phyloP scores from a whole-genome alignment of 768 basidiomycete species.

The Trametes meyenii region DNA sequence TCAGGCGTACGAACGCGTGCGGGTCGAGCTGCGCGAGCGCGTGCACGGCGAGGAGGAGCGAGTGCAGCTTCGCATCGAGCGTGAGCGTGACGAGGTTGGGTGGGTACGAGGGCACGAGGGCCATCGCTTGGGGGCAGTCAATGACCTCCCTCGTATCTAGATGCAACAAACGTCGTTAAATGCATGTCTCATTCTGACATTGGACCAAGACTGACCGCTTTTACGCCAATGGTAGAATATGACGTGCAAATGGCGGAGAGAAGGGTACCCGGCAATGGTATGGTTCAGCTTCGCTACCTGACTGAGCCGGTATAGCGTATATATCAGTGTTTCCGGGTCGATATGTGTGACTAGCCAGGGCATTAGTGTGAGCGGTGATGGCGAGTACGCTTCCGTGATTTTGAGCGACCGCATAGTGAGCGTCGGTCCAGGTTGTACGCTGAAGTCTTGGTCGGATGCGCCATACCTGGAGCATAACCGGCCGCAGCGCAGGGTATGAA shows the following conservation, averaged over 20 bases:
- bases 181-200: too few relatives aligned
- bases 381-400: conserved; percentile 21
- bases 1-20: conserved; percentile 11
- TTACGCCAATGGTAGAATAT: conserved; percentile 20
- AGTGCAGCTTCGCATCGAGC: conserved; percentile 19
- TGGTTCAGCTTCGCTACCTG: conserved; percentile 20
- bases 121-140: conserved; percentile 9
- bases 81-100: conserved; percentile 18
- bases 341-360: conserved; percentile 16
- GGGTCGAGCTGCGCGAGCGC: conserved; percentile 14
- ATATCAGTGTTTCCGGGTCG: conserved; percentile 13
- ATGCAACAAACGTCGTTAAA: not conserved
- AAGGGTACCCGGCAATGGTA: conserved; percentile 2
- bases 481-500: conserved; percentile 17
- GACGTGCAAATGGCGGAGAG: conserved; percentile 16
- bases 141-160: conserved; percentile 12
- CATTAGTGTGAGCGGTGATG: conserved; percentile 18
- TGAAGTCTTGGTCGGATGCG: not conserved
- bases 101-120: conserved; percentile 3
- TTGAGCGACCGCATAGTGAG: conserved; percentile 15
- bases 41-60: conserved; percentile 14
- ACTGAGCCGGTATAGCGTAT: conserved; percentile 19
- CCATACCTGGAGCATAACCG: conserved; percentile 17
- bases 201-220: not conserved
- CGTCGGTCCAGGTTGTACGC: not conserved